Base-by-base conservation (phyloP, 2,329 filamentous ascomycete genomes). In the Epichloe hybrida region DNA sequence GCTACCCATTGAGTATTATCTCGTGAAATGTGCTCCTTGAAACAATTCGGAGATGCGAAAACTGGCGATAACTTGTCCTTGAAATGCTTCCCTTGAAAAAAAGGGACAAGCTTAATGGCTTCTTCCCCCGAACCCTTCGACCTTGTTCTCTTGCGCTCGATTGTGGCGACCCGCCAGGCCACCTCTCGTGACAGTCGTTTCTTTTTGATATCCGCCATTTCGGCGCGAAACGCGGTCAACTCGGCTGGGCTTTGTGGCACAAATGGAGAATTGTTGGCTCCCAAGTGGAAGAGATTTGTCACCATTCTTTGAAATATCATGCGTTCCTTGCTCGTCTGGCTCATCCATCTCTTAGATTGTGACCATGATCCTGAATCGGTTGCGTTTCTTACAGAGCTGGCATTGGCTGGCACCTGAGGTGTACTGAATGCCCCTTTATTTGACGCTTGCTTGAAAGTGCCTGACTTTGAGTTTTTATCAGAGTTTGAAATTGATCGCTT, bases 301-400 rank as follows among this genome's bases (percentile, higher is more conserved):
- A 59, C 57, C 58, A 66, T 59, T 53, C 61, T 69, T n/a, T 64
- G 57, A 50, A 67, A 70, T 4, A 54, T 58, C 34, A 55, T 58
- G n/a, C 63, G 61, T 46, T 66, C 64, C 41, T 60, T 61, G 20
- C 62, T 63, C 39, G 62, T 60, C 9, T 59, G 52, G 54, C 66
- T 70, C n/a, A 62, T 57, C 69, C 69, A 71, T 49, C 62, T 61
- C 55, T 62, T 68, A 46, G 68, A 69, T 37, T 69, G 64, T 13
- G 66, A 62, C 67, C 67, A 69, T 20, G 59, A 58, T 34, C 60
- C 65, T 27, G 57, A 41, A 6, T 64, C 58, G 35, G 43, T 27
- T 13, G 42, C 23, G 9, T 13, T 50, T 46, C 42, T 47, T 23
- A 23, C 15, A 41, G 36, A 31, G 31, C 31, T 35, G 15, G 31